These are phyloP conservation scores for Boletus barrowsii DNA, from an alignment of 768 basidiomycete genomes.

Conservation along the genomic window DNA sequence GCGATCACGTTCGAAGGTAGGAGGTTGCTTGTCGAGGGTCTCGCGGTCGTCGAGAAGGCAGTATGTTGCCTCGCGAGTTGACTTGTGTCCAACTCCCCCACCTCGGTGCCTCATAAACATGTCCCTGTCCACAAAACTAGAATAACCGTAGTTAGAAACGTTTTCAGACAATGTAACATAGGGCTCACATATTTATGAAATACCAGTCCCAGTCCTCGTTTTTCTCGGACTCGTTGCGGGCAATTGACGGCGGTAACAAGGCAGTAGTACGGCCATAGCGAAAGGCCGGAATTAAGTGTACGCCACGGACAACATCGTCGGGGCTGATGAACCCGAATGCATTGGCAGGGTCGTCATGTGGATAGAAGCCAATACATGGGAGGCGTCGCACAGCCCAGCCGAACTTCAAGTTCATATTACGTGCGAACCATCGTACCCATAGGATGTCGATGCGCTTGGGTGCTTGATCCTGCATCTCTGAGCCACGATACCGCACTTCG, in stretches of 20 bases:
- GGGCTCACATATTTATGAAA: background rate
- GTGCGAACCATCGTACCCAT: background rate
- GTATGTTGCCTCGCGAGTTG: background rate
- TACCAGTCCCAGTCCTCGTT: constrained; percentile 1
- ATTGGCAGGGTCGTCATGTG: background rate
- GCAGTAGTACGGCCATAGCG: background rate
- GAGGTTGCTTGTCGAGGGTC: background rate
- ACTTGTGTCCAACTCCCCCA: background rate
- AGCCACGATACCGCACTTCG: background rate
- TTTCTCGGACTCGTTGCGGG: background rate
- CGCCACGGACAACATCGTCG: background rate
- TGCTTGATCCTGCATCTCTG: background rate
- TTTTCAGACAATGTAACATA: background rate
- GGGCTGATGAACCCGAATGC: background rate
- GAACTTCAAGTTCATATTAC: background rate
- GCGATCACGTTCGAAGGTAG: background rate
- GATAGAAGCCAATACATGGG: background rate
- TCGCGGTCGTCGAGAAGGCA: background rate
- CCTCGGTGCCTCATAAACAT: constrained; percentile 2
- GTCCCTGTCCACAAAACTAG: background rate
- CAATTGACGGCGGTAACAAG: background rate
- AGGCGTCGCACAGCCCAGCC: background rate
- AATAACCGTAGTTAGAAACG: no score
- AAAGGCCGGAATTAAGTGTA: background rate
- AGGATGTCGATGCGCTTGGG: background rate